phyloP scores from a whole-genome alignment of 805 yeast species.

The Kluyveromyces siamensis region DNA sequence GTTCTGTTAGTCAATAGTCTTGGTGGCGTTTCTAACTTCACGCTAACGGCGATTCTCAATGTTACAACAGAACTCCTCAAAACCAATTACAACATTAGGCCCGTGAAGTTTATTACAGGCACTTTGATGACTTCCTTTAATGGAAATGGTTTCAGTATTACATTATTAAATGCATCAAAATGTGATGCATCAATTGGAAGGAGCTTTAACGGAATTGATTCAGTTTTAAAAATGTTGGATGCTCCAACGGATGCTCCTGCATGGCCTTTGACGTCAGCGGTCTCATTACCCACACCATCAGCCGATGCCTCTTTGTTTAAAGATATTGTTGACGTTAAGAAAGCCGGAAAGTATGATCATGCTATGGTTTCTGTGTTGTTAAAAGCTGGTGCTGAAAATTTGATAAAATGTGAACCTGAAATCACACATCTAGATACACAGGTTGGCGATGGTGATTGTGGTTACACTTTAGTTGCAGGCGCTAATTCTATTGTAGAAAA shows the following conservation, averaged over 20 bases:
- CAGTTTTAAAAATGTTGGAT: constrained; percentile 51
- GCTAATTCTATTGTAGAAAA: constrained; percentile 60
- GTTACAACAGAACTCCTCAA: constrained; percentile 46
- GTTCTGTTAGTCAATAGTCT: constrained; percentile 71
- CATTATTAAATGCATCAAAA: constrained; percentile 61
- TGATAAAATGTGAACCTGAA: constrained; percentile 64
- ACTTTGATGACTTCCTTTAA: constrained; percentile 83
- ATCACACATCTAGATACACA: constrained; percentile 78
- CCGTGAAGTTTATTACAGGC: constrained; percentile 63
- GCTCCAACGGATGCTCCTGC: constrained; percentile 72
- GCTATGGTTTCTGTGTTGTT: constrained; percentile 30
- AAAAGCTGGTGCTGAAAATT: constrained; percentile 40
- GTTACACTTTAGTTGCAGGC: constrained; percentile 80
- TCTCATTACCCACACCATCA: constrained; percentile 22
- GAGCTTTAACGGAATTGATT: constrained; percentile 24
- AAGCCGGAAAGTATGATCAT: constrained; percentile 31
- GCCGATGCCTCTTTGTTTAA: constrained; percentile 23
- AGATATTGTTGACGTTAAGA: constrained; percentile 25
- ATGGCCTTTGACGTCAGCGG: constrained; percentile 42
- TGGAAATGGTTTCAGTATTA: constrained; percentile 86
- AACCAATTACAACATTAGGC: constrained; percentile 44
- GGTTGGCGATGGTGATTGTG: constrained; percentile 98
- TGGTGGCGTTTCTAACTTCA: constrained; percentile 83
- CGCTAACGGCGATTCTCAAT: constrained; percentile 62
- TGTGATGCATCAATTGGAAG: constrained; percentile 33